These are phyloP conservation scores for Phaeosphaeria sp. DNA, from an alignment of 2,329 filamentous ascomycete species.

Conservation along the genomic window DNA sequence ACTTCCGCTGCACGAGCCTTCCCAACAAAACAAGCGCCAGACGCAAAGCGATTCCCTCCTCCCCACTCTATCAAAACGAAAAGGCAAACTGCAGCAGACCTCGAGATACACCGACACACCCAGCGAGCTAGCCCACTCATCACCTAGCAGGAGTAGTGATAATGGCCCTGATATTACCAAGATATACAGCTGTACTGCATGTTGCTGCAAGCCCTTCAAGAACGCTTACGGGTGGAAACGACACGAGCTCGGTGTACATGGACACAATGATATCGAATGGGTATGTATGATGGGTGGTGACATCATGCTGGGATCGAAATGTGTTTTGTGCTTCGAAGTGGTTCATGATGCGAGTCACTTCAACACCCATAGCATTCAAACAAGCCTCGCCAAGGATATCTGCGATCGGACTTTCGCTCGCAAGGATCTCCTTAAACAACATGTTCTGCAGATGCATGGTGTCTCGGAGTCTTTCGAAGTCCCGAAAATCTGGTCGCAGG, in stretches of 20 bases:
- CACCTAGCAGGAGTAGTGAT: background rate
- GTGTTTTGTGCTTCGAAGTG: conserved; percentile 14
- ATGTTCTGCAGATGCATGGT: conserved; percentile 17
- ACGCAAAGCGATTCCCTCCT: too few relatives aligned
- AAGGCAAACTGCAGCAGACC: conserved; percentile 11
- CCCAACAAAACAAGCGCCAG: too few relatives aligned
- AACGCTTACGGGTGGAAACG: conserved; percentile 15
- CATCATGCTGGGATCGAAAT: conserved; percentile 2
- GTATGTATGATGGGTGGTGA: conserved; percentile 12
- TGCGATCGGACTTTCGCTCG: conserved; percentile 12
- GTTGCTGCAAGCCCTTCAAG: conserved; percentile 14
- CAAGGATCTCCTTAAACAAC: conserved; percentile 23
- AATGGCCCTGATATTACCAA: background rate
- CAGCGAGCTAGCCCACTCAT: background rate
- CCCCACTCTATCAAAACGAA: conserved; percentile 2
- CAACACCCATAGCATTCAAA: conserved; percentile 8
- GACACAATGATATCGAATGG: conserved; percentile 11
- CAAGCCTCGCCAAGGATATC: conserved; percentile 5
- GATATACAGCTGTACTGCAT: conserved; percentile 14
- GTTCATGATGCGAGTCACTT: conserved; percentile 9
- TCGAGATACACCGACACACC: background rate
- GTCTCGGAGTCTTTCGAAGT: conserved; percentile 8
- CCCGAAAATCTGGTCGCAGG: conserved; percentile 7
- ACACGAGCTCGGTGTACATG: conserved; percentile 18
- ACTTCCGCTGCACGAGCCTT: too few relatives aligned